phyloP scores from a whole-genome alignment of 805 yeast genomes.

The Candida koratica region DNA sequence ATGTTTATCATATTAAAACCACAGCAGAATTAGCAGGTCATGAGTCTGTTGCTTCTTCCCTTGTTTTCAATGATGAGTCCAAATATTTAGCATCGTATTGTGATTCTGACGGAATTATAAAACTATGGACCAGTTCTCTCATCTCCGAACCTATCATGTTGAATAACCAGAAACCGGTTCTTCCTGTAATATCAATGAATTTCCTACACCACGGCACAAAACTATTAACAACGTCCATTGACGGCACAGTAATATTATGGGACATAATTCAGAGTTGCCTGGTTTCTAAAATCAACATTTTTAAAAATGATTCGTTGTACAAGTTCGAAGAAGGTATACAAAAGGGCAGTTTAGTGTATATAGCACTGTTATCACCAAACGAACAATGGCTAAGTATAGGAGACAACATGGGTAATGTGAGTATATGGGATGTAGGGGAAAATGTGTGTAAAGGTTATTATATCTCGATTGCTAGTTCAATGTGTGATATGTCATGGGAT shows the following conservation, averaged over 20 bases:
- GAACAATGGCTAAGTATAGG: conserved; percentile 54
- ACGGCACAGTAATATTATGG: conserved; percentile 71
- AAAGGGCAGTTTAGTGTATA: conserved; percentile 44
- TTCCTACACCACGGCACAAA: conserved; percentile 44
- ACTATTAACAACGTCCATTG: conserved; percentile 54
- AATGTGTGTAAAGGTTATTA: conserved; percentile 8
- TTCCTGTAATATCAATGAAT: conserved; percentile 48
- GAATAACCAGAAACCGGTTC: conserved; percentile 34
- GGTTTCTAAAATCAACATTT: conserved; percentile 10
- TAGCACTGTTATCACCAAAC: conserved; percentile 51
- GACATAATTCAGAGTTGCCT: conserved; percentile 31
- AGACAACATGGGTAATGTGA: conserved; percentile 57
- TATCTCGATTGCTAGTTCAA: too few species aligned
- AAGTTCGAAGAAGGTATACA: conserved; percentile 8
- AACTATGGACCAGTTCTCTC: conserved; percentile 71
- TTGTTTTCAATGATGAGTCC: conserved; percentile 49
- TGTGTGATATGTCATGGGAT: conserved; percentile 41
- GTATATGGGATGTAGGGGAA: conserved; percentile 45
- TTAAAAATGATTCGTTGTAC: conserved; percentile 24
- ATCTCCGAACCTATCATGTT: conserved; percentile 34
- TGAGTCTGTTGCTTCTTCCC: conserved; percentile 49
- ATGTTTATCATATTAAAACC: conserved; percentile 12
- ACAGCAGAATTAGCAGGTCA: conserved; percentile 55
- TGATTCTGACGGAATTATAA: conserved; percentile 62
- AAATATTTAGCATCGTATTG: conserved; percentile 69